Conservation (phyloP, 371 early-diverging fungal genomes). For the Syncephalastrum contaminatum region DNA sequence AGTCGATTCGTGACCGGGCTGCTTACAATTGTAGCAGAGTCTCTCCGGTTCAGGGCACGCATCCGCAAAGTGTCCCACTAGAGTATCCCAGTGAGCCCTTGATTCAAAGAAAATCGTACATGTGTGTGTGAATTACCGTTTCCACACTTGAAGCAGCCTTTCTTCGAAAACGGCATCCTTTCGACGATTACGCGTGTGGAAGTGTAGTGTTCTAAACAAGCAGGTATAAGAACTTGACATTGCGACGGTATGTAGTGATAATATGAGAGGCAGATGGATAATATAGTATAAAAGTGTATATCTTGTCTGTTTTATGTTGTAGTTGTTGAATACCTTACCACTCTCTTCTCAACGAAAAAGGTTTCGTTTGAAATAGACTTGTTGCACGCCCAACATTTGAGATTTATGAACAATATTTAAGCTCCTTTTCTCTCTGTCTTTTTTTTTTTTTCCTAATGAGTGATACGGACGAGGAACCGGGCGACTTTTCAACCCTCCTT, state of each 20-base stretch:
- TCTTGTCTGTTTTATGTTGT: no score
- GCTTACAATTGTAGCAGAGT: slow-evolving; percentile 58
- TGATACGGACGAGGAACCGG: slow-evolving; percentile 24
- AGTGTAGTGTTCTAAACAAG: neutral
- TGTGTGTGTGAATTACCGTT: slow-evolving; percentile 33
- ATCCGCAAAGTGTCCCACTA: slow-evolving; percentile 53
- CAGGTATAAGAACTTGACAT: neutral
- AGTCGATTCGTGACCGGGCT: slow-evolving; percentile 58
- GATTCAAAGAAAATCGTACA: neutral
- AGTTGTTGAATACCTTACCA: no score
- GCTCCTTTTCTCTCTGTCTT: no score
- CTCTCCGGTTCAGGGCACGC: slow-evolving; percentile 50
- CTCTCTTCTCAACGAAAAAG: no score
- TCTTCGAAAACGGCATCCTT: slow-evolving; percentile 42
- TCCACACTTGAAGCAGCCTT: slow-evolving; percentile 57
- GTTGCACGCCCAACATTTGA: no score
- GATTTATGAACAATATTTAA: no score
- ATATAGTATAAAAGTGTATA: neutral
- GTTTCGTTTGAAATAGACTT: no score
- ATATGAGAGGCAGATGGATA: no score
- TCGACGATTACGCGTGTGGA: neutral
- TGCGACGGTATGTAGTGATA: no score
- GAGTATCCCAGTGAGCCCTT: neutral
- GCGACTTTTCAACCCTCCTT: slow-evolving; percentile 23
- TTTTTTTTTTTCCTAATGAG: slow-evolving; percentile 11